Base-by-base conservation (phyloP, 345 rosid species). In the Eucalyptus melliodora region DNA sequence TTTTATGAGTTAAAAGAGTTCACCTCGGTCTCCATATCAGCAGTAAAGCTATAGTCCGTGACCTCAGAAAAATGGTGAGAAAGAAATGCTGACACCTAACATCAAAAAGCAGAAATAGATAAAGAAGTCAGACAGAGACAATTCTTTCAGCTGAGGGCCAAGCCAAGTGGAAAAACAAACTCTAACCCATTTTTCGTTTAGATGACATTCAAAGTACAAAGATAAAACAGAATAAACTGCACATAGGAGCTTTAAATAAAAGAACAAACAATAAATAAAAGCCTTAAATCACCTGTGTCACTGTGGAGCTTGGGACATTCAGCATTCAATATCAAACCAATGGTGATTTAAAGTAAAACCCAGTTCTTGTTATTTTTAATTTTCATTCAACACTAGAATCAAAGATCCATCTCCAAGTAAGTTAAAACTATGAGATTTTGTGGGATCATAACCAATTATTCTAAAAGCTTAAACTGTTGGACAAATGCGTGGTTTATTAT, bases 21-120 rank as follows among this genome's bases (percentile, higher is more conserved):
- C 92, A 98, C 99, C 97, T 98, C 98, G 51, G 95, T 92, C 94
- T 98, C 99, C 99, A 97, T 96, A 91, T 97, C 99, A 91, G 99
- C 98, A 86, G 99, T 98, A 90, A 98, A 98, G 93, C 99, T 95
- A 91, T 96, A 97, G 93, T 98, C 99, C 44, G 97, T 94, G 91
- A 97, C 97, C 95, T 98, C 99, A 3, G 98, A 92, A 92, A 98
- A 98, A 92, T 95, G 93, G 91, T 97, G 92, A 56, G 96, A 92
- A 87, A 98, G 99, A 93, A 97, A 98, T 91, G 99, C 99, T 72
- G 99, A 96, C 90, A 98, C 97, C 99, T 98, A 87, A 90, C 31
- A 89, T 82, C 88, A 89, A 87, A 72, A 87, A 88, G 87, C 91
- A 59, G 26, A 85, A 45, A 15, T 82, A 30, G 67, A 31, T 59